Evolutionary conservation across 1,284 basidiomycete genomes (phyloP).

Genomic region (Rhodotorula sp.): DNA sequence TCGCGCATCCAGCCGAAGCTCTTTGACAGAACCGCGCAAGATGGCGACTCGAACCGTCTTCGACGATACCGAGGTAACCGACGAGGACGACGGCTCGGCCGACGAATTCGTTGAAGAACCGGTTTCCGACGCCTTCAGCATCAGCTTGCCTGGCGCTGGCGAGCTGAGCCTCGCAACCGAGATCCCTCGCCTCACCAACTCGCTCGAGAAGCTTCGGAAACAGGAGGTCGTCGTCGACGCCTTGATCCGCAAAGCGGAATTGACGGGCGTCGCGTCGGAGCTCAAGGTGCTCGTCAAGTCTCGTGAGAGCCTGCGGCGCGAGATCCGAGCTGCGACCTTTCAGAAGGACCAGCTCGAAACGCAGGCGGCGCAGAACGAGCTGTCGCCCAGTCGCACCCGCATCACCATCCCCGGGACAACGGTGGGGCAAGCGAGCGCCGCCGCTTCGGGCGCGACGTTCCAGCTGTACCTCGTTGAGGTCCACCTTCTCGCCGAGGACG

Average conservation of each 20-base stretch:
- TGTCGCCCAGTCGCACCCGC: conserved; percentile 73
- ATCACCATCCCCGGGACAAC: conserved; percentile 70
- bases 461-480: conserved; percentile 91
- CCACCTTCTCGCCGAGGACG: conserved; percentile 74
- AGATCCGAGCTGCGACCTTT: conserved; percentile 78
- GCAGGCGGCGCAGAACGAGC: conserved; percentile 78
- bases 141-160: conserved; percentile 74
- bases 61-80: conserved; percentile 45
- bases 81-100: conserved; percentile 5
- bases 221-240: conserved; percentile 81
- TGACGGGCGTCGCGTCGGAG: conserved; percentile 85
- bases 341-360: conserved; percentile 88
- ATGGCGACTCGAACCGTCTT: conserved; percentile 44
- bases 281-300: conserved; percentile 76
- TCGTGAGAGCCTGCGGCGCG: conserved; percentile 73
- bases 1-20: background rate
- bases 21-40: background rate
- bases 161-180: conserved; percentile 81
- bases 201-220: conserved; percentile 70
- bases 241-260: conserved; percentile 86
- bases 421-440: conserved; percentile 58
- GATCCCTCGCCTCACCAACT: conserved; percentile 69
- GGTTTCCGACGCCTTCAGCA: conserved; percentile 51
- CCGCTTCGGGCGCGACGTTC: conserved; percentile 58
- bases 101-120: conserved; percentile 13